Evolutionary conservation across 495 filamentous ascomycete genomes (phyloP).

Genomic region (Hypoxylon subgilvum): DNA sequence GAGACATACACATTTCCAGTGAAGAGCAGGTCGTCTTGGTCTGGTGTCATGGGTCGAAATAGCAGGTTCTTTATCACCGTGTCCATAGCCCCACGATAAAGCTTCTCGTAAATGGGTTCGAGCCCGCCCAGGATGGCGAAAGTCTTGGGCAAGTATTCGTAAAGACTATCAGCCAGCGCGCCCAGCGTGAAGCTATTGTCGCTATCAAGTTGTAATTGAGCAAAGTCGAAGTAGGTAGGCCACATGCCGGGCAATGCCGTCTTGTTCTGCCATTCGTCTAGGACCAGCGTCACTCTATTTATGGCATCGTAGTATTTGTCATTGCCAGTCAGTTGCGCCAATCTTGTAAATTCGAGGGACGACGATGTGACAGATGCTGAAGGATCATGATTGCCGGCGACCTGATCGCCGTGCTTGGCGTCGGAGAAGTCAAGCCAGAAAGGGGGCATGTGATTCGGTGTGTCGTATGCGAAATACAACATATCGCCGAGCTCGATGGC

Average conservation of each 20-base stretch:
- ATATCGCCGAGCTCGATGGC: slow-evolving; percentile 83
- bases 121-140: slow-evolving; percentile 69
- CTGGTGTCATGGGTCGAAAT: slow-evolving; percentile 63
- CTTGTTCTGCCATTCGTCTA: slow-evolving; percentile 69
- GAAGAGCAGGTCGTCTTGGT: slow-evolving; percentile 68
- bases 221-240: slow-evolving; percentile 71
- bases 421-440: slow-evolving; percentile 66
- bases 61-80: slow-evolving; percentile 66
- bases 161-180: slow-evolving; percentile 76
- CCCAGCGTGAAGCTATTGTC: slow-evolving; percentile 68
- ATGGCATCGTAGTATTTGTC: slow-evolving; percentile 84
- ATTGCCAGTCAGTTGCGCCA: slow-evolving; percentile 82
- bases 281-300: slow-evolving; percentile 73
- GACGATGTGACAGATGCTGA: slow-evolving; percentile 61
- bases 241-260: slow-evolving; percentile 83
- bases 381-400: slow-evolving; percentile 43
- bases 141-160: slow-evolving; percentile 77
- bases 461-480: slow-evolving; percentile 86
- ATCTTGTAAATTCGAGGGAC: slow-evolving; percentile 82
- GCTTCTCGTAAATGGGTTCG: slow-evolving; percentile 68
- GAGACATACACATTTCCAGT: slow-evolving; percentile 47
- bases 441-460: slow-evolving; percentile 86
- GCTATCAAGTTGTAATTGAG: slow-evolving; percentile 33
- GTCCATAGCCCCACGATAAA: slow-evolving; percentile 70
- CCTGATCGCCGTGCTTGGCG: slow-evolving; percentile 39